Evolutionary conservation across 1,139 yeast genomes (phyloP), one percentile per base, ranked within the genome.

Genomic region (Taiozyma onychis): DNA sequence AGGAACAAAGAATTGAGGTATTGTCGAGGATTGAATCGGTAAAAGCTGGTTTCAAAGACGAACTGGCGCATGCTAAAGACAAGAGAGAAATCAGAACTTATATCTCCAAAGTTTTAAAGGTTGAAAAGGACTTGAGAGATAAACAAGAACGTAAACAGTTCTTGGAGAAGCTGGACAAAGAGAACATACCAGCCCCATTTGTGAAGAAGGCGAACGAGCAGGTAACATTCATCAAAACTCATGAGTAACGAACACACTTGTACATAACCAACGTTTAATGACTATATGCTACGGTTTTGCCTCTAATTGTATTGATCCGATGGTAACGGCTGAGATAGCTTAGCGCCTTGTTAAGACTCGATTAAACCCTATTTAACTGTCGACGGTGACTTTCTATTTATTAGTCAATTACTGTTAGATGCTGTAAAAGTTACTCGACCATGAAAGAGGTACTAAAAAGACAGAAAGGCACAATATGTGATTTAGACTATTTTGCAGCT

Each of bases 141-240:
- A 58, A 57, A 43, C 57, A 46, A 41, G 54, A 51, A 16, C 49
- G 46, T 39, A 53, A 51, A 41, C 26, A 39, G 14, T 27, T n/a
- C 4, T 32, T 51, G 24, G 48, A 39, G 14, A 34, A 46, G 41
- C 21, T 46, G 6, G 55, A 53, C 43, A 35, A 48, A 21, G 47
- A 45, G 9, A 32, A 6, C 9, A 13, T 32, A 6, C 35, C 35
- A n/a, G 35, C 9, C 4, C 3, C 13, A 34, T n/a, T 35, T 13
- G 32, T 7, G 22, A 45, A n/a, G 27, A 18, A 45, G 18, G n/a
- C 4, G 3, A n/a, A 32, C 18, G 24, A 27, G 18, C 35, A n/a
- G n/a, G 9, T 14, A n/a, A 32, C 16, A 32, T 4, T 32, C 18
- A 6, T 6, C 35, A 32, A 4, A 32, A 6, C 9, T 32, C 18